These are phyloP conservation scores for Melaleuca alternifolia DNA, from an alignment of 345 rosid genomes.

Conservation along the genomic window DNA sequence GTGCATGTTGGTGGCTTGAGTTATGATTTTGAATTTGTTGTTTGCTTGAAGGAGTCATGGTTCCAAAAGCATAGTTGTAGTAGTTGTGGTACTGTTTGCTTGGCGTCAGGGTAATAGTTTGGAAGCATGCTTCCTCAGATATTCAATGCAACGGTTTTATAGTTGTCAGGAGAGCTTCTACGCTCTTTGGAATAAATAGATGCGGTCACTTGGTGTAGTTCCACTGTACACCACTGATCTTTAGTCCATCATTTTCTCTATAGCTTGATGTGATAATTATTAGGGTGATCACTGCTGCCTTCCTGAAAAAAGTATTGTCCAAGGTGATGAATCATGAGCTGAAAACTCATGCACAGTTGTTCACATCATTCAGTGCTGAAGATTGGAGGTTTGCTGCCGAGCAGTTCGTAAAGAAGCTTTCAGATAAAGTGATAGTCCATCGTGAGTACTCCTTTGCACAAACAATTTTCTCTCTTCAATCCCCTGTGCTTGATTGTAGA, in stretches of 20 bases:
- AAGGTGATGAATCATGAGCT: background rate
- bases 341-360: background rate
- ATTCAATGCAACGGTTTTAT: background rate
- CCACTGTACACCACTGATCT: background rate
- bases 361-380: conserved; percentile 38
- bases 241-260: background rate
- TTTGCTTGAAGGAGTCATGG: background rate
- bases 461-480: background rate
- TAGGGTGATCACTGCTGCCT: background rate
- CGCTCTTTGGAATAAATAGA: background rate
- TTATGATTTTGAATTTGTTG: background rate
- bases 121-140: background rate
- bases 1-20: background rate
- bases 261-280: background rate
- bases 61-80: background rate
- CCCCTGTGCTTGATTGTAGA: background rate
- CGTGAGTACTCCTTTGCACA: conserved; percentile 36
- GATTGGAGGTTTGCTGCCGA: conserved; percentile 91
- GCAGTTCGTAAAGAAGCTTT: conserved; percentile 76
- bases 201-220: background rate
- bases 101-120: background rate
- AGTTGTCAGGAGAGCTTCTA: background rate
- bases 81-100: background rate
- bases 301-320: background rate
- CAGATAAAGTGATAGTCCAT: conserved; percentile 76